Percentiles rank a stretch among this genome's conserved stretches.
These are phyloP conservation scores for Tricholoma bakamatsutake DNA, from an alignment of 768 basidiomycete species.

Conservation along the genomic window DNA sequence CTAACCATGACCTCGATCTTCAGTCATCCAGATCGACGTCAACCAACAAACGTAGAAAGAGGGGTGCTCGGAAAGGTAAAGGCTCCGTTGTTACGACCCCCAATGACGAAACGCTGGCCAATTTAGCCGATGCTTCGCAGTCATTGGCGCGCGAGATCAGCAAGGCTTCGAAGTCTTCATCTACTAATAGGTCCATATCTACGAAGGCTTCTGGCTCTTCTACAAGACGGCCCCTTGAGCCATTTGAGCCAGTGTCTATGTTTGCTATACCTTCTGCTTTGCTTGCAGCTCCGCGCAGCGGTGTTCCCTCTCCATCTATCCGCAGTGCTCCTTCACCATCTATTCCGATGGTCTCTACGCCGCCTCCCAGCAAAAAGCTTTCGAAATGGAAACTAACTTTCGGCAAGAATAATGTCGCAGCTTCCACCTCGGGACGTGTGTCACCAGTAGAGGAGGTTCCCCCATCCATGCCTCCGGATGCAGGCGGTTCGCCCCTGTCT, in stretches of 20 bases:
- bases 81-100: constrained; percentile 36
- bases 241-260: constrained; percentile 42
- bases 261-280: constrained; percentile 35
- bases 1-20: constrained; percentile 27
- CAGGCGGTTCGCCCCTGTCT: constrained; percentile 19
- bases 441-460: constrained; percentile 37
- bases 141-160: constrained; percentile 81
- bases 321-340: background rate
- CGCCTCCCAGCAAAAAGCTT: constrained; percentile 59
- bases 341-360: constrained; percentile 2
- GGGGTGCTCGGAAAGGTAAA: constrained; percentile 83
- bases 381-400: constrained; percentile 85
- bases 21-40: constrained; percentile 57
- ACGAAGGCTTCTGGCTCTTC: constrained; percentile 25
- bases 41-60: constrained; percentile 74
- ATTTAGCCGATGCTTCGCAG: constrained; percentile 77
- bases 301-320: constrained; percentile 14
- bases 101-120: constrained; percentile 55
- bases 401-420: constrained; percentile 46
- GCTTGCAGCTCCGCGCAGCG: constrained; percentile 18
- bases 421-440: constrained; percentile 30
- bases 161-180: constrained; percentile 49
- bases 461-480: constrained; percentile 24
- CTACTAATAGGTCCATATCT: constrained; percentile 24
- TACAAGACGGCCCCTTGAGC: constrained; percentile 19